A percentile compares a stretch with the other conserved stretches of the same genome.
phyloP scores from a whole-genome alignment of 768 basidiomycete species.

The Sarcodon aspratus region DNA sequence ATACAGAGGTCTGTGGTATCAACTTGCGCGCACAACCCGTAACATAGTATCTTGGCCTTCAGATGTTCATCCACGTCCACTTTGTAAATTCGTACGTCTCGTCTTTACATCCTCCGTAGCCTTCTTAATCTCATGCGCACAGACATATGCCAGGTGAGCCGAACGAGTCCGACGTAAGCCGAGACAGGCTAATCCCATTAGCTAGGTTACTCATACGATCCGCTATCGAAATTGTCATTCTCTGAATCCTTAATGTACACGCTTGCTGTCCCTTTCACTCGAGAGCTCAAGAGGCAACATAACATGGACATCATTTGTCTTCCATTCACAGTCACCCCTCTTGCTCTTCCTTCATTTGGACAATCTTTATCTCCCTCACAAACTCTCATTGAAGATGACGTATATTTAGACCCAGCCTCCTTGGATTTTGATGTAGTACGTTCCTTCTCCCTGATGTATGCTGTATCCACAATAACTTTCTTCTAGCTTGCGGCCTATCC shows the following conservation, averaged over 20 bases:
- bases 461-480: neutral
- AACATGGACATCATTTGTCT: conserved; percentile 40
- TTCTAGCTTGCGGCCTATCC: conserved; percentile 48
- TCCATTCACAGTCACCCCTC: conserved; percentile 44
- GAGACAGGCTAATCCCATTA: neutral
- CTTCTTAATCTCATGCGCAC: neutral
- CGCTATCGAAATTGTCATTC: conserved; percentile 33
- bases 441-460: conserved; percentile 1
- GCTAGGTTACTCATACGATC: conserved; percentile 31
- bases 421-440: conserved; percentile 35
- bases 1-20: conserved; percentile 17
- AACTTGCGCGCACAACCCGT: neutral
- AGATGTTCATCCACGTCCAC: conserved; percentile 11
- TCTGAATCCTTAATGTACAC: conserved; percentile 15
- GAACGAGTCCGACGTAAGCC: neutral
- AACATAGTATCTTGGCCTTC: conserved; percentile 3
- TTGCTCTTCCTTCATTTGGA: conserved; percentile 30
- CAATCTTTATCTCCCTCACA: conserved; percentile 23
- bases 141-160: conserved; percentile 8
- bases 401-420: conserved; percentile 31
- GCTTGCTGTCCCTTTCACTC: conserved; percentile 32
- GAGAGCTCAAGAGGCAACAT: conserved; percentile 34
- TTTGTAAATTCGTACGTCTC: conserved; percentile 36
- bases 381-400: conserved; percentile 23
- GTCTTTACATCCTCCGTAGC: neutral